Base-by-base conservation (phyloP, 371 early-diverging fungal genomes). In the Rhizomucor pusillus region DNA sequence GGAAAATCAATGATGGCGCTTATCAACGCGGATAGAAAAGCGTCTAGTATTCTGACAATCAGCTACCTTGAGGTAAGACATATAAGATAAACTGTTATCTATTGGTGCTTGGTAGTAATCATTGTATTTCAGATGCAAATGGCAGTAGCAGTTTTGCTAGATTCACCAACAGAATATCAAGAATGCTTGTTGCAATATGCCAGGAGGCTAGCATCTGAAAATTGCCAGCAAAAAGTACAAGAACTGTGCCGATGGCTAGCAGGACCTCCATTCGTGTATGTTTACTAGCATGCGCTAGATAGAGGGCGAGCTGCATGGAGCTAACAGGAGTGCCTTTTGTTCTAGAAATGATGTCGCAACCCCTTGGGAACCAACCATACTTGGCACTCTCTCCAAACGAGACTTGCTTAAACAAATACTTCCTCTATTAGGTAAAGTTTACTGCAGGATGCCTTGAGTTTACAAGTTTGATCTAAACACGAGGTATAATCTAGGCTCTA, bases 201-300 rank as follows among this genome's bases (percentile, higher is more conserved):
- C 3, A 74, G 79, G 46, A 79, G 80, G 40, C 63, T 93, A 25
- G 77, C 89, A 5, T 82, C 85, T 46, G 89, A 87, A 50, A 80
- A 82, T 45, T 75, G 79, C 12, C 71, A 80, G 33, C 66, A 71
- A 0, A 87, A 85, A 39, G 79, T 79, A 10, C 73, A 80, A 48
- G 91, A 90, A 57, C 59, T 93, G n/a, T 89, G 90, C 64, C 80
- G 83, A 57, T 83, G 81, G 60, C 57, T 91, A 29, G 62, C 80
- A 14, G 90, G 87, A 1, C 87, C 87, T 22, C 70, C 78, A 14
- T 80, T 71, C 29, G 54, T 62, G 82, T 79, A 72, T 70, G 59
- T 50, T 11, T 16, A 20, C 14, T 11, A 19, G 20, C n/a, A 11
- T 41, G 3, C 23, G 12, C n/a, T n/a, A n/a, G 14, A 53, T 18